A percentile compares a stretch with the other conserved stretches of the same genome.
Evolutionary conservation across 2,329 filamentous ascomycete species (phyloP).

Genomic region (Aureobasidium sp.): DNA sequence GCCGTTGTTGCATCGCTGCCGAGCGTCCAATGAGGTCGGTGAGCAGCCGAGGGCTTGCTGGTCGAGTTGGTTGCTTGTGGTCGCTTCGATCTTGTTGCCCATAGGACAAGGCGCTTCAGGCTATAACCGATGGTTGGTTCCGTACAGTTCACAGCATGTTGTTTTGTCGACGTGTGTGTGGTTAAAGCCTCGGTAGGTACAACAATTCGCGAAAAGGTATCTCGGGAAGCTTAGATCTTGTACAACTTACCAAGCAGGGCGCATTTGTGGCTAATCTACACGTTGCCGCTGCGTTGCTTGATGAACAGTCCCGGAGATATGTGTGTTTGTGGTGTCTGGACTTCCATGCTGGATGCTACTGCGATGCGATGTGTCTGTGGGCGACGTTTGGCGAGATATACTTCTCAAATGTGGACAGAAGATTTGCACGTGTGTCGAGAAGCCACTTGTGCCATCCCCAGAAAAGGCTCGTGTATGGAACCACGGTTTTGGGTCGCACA

Average conservation of each 20-base stretch:
- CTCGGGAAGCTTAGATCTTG: background rate
- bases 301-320: background rate
- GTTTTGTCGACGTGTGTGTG: background rate
- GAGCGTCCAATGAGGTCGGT: background rate
- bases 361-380: background rate
- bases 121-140: background rate
- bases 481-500: background rate
- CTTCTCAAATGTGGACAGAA: background rate
- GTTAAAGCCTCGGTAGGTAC: background rate
- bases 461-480: constrained; percentile 5
- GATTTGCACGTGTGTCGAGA: background rate
- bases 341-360: background rate
- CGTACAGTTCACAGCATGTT: background rate
- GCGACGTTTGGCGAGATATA: background rate
- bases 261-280: background rate
- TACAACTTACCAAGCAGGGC: background rate
- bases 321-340: background rate
- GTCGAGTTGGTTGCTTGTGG: background rate
- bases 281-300: background rate
- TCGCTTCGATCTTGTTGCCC: background rate
- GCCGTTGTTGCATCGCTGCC: background rate
- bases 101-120: background rate
- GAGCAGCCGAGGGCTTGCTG: background rate
- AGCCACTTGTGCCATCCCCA: constrained; percentile 8
- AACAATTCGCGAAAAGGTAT: background rate